Percentiles rank a stretch among this genome's conserved stretches.
These are phyloP conservation scores for Parsonsia alboflavescens DNA, from an alignment of 257 asterid genomes.

Conservation along the genomic window DNA sequence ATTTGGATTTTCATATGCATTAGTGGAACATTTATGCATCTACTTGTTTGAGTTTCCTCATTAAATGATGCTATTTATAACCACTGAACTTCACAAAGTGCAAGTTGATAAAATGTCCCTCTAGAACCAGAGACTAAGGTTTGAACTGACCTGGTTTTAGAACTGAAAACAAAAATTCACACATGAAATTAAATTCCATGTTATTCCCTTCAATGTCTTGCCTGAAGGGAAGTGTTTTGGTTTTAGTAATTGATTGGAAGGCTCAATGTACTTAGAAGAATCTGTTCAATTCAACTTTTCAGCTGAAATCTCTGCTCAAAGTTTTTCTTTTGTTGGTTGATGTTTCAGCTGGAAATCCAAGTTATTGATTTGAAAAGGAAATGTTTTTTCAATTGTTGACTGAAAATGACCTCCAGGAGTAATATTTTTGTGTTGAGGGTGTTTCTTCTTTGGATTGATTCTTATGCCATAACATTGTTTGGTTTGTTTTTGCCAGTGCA, in stretches of 20 bases:
- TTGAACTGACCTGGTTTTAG: background rate
- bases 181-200: background rate
- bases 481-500: conserved; percentile 50
- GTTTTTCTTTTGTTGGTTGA: background rate
- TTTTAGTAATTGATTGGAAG: background rate
- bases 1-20: background rate
- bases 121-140: background rate
- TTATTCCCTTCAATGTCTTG: background rate
- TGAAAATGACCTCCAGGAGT: background rate
- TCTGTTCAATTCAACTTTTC: background rate
- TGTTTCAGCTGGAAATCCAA: background rate
- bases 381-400: background rate
- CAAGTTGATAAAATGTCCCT: background rate
- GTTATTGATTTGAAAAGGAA: background rate
- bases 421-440: background rate
- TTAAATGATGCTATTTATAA: background rate
- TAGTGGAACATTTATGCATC: background rate
- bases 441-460: background rate
- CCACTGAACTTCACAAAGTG: background rate
- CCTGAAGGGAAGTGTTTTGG: background rate
- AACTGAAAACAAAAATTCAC: background rate
- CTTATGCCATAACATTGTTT: background rate
- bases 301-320: background rate
- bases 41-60: background rate
- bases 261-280: background rate